Evolutionary conservation across 768 basidiomycete species (phyloP).

Genomic region (Daedalea quercina): DNA sequence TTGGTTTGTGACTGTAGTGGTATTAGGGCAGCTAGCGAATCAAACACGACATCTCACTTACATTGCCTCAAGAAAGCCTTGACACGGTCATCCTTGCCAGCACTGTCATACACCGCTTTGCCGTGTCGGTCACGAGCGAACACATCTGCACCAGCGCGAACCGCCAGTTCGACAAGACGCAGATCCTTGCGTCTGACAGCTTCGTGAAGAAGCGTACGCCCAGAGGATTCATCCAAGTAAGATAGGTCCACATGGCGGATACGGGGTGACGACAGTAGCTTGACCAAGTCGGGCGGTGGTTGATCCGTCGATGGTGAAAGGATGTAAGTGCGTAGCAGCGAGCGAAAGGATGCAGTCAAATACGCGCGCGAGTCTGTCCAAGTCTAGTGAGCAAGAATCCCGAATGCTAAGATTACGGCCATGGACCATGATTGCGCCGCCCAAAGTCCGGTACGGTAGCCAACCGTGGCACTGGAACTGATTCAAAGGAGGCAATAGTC

Average conservation of each 20-base stretch:
- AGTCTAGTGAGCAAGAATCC: neutral
- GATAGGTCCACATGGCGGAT: conserved; percentile 68
- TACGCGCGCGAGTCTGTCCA: conserved; percentile 67
- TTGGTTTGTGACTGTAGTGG: conserved; percentile 61
- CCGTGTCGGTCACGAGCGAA: conserved; percentile 79
- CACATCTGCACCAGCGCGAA: conserved; percentile 83
- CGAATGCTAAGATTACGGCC: neutral
- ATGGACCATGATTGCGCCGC: too few relatives aligned
- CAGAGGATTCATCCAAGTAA: conserved; percentile 73
- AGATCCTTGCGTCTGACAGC: conserved; percentile 79
- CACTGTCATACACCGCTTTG: conserved; percentile 56
- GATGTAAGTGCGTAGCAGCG: conserved; percentile 66
- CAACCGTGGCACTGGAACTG: too few relatives aligned
- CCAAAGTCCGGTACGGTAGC: too few relatives aligned
- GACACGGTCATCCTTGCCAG: conserved; percentile 76
- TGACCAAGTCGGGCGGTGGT: conserved; percentile 34
- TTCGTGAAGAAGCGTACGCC: conserved; percentile 79
- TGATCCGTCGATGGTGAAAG: conserved; percentile 42
- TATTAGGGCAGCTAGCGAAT: neutral
- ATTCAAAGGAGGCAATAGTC: too few relatives aligned
- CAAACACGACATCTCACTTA: conserved; percentile 26
- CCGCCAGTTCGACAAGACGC: conserved; percentile 73
- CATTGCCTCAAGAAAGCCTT: conserved; percentile 80
- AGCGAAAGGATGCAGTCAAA: conserved; percentile 68
- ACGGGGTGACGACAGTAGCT: conserved; percentile 65